These are phyloP conservation scores for Ophiostoma sp. DNA, from an alignment of 2,329 filamentous ascomycete genomes.

Conservation along the genomic window DNA sequence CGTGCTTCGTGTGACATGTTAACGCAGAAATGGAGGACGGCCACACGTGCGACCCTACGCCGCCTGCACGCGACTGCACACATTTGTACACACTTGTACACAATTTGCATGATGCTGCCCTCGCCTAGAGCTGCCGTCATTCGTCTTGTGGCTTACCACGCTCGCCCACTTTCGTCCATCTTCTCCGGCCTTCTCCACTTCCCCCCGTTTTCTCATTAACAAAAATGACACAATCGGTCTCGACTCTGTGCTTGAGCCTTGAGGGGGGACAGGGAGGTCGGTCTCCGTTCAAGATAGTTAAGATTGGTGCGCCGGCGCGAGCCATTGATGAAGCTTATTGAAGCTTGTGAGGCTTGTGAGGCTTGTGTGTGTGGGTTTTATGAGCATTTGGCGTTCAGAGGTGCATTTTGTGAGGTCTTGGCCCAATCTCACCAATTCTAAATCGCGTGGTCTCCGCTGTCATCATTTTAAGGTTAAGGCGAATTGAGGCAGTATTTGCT, in stretches of 20 bases:
- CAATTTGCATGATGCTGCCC: neutral
- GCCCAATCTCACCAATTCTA: neutral
- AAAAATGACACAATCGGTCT: neutral
- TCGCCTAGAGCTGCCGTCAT: neutral
- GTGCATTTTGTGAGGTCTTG: neutral
- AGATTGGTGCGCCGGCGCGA: neutral
- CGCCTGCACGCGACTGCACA: neutral
- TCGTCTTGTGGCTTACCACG: neutral
- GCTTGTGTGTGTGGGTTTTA: neutral
- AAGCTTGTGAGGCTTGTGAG: neutral
- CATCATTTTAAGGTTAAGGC: neutral
- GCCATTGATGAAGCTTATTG: neutral
- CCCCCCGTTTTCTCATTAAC: neutral
- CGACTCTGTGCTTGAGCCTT: neutral
- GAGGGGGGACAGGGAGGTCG: neutral
- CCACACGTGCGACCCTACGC: slow-evolving; percentile 1
- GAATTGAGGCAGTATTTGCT: neutral
- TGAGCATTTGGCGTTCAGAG: neutral
- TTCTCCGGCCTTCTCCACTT: neutral
- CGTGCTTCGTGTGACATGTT: neutral
- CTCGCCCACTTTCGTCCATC: neutral
- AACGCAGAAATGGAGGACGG: neutral
- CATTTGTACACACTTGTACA: neutral
- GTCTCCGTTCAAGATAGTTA: neutral
- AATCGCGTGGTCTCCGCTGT: neutral